Evolutionary conservation across 1,284 basidiomycete genomes (phyloP).

Genomic region (Leccinum holopus): DNA sequence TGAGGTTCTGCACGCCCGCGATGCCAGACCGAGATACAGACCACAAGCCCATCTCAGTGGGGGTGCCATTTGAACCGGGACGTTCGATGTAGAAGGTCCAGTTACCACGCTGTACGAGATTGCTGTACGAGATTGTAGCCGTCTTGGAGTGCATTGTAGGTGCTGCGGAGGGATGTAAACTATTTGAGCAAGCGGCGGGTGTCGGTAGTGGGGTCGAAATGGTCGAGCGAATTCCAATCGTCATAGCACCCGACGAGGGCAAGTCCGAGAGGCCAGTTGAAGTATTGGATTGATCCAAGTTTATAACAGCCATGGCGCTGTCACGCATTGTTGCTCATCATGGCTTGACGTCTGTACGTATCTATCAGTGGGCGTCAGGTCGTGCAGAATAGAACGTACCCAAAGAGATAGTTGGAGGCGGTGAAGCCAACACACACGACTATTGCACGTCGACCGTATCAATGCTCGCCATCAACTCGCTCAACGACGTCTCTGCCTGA

Average conservation of each 20-base stretch:
- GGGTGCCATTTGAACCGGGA: slow-evolving; percentile 78
- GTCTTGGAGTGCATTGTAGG: slow-evolving; percentile 77
- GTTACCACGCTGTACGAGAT: slow-evolving; percentile 64
- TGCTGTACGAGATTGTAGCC: slow-evolving; percentile 62
- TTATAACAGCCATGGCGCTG: slow-evolving; percentile 89
- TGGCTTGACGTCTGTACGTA: slow-evolving; percentile 78
- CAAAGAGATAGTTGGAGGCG: slow-evolving; percentile 85
- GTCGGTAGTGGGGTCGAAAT: slow-evolving; percentile 86
- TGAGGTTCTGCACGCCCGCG: slow-evolving; percentile 51
- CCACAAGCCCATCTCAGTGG: slow-evolving; percentile 86
- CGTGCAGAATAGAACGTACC: slow-evolving; percentile 44
- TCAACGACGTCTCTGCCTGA: too few species aligned
- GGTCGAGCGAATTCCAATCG: slow-evolving; percentile 87
- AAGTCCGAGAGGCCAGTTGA: slow-evolving; percentile 82
- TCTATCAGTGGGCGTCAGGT: not conserved
- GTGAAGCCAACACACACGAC: slow-evolving; percentile 42
- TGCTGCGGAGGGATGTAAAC: slow-evolving; percentile 65
- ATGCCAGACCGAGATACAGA: slow-evolving; percentile 71
- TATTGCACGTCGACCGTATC: too few species aligned
- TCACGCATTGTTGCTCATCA: slow-evolving; percentile 84
- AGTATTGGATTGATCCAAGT: slow-evolving; percentile 87
- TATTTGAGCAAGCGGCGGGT: slow-evolving; percentile 72
- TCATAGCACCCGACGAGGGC: slow-evolving; percentile 79
- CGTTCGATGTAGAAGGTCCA: slow-evolving; percentile 77
- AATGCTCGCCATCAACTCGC: too few species aligned